Evolutionary conservation across 306 rosid species (phyloP), one percentile per base, ranked within the genome.

Genomic region (Oemleria cerasiformis): DNA sequence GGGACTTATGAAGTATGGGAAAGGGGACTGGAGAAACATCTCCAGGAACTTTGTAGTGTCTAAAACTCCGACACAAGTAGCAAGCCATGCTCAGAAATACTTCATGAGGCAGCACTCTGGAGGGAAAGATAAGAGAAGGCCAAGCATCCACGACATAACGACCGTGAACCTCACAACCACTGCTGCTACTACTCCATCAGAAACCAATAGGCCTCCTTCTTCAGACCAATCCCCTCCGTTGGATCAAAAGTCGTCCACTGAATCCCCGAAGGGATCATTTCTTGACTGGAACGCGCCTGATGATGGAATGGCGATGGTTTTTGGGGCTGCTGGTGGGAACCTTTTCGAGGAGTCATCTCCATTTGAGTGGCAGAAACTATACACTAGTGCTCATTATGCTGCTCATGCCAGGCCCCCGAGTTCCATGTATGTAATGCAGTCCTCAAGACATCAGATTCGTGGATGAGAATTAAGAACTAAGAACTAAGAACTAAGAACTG

Each of bases 21-120:
- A 91, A 78, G 98, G 98, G 53, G 97, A 90, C 38, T 93, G 98
- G 98, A 88, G 98, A 80, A 90, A 83, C 60, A 93, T 93, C 12
- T 87, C 98, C 15, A 80, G 98, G 68, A 84, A 88, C 63, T 90
- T 78, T n/a, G 98, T 93, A 1, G 64, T 84, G 63, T 82, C 89
- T 5, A 82, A 79, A 48, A 85, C 86, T 20, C 83, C 89, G n/a
- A 85, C 89, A 42, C 89, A 85, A 64, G 89, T 85, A 67, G 89
- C 89, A 58, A 85, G 89, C 65, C 89, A 85, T 79, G 89, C 89
- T 39, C 98, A 93, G 73, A 93, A 93, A 76, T 93, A 93, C 81
- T 93, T 79, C 74, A 87, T 88, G 80, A 90, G 98, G 82, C 98
- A 90, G 69, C 84, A 71, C 50, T 81, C 97, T 0, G 98, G 92